Evolutionary conservation across 495 filamentous ascomycete species (phyloP), one percentile per base, ranked within the genome.

Genomic region (Aspergillus wentii): DNA sequence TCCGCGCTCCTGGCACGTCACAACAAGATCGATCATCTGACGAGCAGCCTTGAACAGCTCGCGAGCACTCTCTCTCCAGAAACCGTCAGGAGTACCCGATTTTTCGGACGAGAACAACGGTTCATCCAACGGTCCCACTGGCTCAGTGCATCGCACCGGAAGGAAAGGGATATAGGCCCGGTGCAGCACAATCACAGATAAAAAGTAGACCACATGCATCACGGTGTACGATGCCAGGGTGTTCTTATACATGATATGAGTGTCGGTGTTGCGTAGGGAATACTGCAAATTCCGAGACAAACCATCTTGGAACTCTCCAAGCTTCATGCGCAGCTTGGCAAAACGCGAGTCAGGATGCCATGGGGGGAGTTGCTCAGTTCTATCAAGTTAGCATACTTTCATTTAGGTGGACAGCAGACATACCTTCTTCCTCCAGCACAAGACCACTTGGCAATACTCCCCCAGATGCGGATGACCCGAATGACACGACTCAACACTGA

Each of bases 131-230:
- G 88, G 87, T 0, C 87, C 88, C 16, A 74, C 52, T 0, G 86
- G 85, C 43, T 74, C 76, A 16, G 62, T 55, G 60, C 82, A 86
- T 3, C 77, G 78, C 14, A 89, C 57, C 6, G 88, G 84, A 11
- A 95, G 72, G 54, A 91, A 92, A 0, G 87, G 86, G 18, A 94
- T 72, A 51, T 86, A 90, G 49, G 88, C 80, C 41, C 86, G 75
- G 56, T 92, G 83, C 16, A 94, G 70, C 52, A 87, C 80, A 37
- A 95, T 86, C 23, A 77, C 69, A 41, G 83, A 90, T 5, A 94
- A 65, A 21, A 82, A 80, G 46, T 83, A 82, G 4, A 87, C 78
- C 43, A 85, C 80, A 49, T 95, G 88, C 59, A 92, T 71, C 15
- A 88, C 70, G 4, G 82, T 82, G 47, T 86, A 95, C 2, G 79